These are phyloP conservation scores for Phytophthora sp. DNA, from an alignment of 352 stramenopile genomes.

Conservation along the genomic window DNA sequence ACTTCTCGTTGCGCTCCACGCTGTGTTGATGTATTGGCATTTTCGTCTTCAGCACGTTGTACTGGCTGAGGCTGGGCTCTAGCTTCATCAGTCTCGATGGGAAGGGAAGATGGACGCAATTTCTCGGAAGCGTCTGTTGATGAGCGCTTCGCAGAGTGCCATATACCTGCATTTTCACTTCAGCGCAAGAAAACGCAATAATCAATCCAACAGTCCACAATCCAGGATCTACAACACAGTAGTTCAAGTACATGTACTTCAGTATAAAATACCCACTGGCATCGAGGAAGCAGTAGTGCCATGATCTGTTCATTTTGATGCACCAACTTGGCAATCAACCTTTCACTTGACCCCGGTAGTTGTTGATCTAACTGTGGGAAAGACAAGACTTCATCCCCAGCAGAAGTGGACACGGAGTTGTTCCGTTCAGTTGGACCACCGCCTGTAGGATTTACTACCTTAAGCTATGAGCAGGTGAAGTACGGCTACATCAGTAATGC, in stretches of 20 bases:
- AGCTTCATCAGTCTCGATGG: not conserved
- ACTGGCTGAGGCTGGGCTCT: not conserved
- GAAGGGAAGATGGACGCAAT: not conserved
- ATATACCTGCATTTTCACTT: constrained; percentile 1
- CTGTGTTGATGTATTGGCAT: not conserved
- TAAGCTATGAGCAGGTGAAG: constrained; percentile 8
- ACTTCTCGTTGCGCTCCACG: not conserved
- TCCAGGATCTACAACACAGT: not conserved
- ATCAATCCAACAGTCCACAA: not conserved
- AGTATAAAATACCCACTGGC: constrained; percentile 8
- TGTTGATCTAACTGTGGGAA: not conserved
- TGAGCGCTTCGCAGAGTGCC: not conserved
- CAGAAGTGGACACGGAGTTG: not conserved
- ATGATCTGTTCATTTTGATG: constrained; percentile 43
- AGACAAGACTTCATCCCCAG: not conserved
- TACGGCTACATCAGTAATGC: not conserved
- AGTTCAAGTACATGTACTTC: too few species aligned
- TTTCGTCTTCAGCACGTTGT: not conserved
- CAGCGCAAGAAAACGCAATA: not conserved
- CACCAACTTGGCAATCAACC: constrained; percentile 26
- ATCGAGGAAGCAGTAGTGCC: constrained; percentile 20
- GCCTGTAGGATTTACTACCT: not conserved
- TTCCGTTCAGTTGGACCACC: not conserved
- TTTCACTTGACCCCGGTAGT: not conserved
- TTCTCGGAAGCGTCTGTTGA: not conserved